phyloP scores from a whole-genome alignment of 2,329 filamentous ascomycete species.

The Fusarium illudens region DNA sequence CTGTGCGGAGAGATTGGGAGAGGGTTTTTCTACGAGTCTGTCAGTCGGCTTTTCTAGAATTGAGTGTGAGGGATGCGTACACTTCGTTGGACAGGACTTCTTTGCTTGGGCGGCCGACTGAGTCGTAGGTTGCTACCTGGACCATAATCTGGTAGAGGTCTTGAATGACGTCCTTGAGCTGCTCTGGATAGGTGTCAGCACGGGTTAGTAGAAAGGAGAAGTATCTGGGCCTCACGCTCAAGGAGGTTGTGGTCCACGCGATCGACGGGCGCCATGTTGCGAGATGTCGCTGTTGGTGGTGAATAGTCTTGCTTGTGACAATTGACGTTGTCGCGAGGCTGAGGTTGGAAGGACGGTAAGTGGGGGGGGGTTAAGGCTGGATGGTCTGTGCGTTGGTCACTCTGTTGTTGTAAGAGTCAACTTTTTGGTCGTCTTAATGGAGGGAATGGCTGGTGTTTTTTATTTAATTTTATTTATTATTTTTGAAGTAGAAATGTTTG shows the following conservation, averaged over 20 bases:
- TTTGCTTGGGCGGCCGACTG: slow-evolving; percentile 57
- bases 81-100: slow-evolving; percentile 66
- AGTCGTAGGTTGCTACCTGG: slow-evolving; percentile 69
- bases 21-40: slow-evolving; percentile 49
- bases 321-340: slow-evolving; percentile 16
- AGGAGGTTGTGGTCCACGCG: slow-evolving; percentile 49
- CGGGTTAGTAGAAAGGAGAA: neutral
- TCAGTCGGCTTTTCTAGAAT: slow-evolving; percentile 7
- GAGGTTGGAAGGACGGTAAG: slow-evolving; percentile 15
- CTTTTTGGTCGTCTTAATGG: neutral
- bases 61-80: slow-evolving; percentile 39
- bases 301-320: neutral
- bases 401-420: neutral
- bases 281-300: neutral
- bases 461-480: neutral
- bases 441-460: neutral
- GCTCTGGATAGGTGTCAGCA: slow-evolving; percentile 51
- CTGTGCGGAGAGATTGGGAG: slow-evolving; percentile 49
- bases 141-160: slow-evolving; percentile 71
- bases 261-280: slow-evolving; percentile 54
- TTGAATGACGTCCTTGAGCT: slow-evolving; percentile 70
- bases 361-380: slow-evolving; percentile 7
- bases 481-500: neutral
- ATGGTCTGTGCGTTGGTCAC: neutral
- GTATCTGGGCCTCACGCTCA: slow-evolving; percentile 47